Evolutionary conservation across 2,329 filamentous ascomycete species (phyloP).

Genomic region (Pseudocercospora fuligena): DNA sequence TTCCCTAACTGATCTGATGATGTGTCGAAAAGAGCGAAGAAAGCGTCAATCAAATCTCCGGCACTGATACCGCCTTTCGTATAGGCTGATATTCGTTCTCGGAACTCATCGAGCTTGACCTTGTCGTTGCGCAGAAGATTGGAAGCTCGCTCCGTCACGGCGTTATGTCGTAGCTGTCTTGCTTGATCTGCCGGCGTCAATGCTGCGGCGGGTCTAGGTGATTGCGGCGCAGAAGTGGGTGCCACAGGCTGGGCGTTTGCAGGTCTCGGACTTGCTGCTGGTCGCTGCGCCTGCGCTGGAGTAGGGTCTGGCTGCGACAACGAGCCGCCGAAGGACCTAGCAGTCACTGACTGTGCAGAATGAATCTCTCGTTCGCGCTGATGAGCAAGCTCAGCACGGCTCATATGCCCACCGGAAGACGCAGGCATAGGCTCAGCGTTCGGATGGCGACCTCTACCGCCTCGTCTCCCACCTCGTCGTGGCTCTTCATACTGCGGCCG

Average conservation of each 20-base stretch:
- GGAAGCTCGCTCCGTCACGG: conserved; percentile 83
- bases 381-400: conserved; percentile 86
- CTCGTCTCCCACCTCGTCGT: conserved; percentile 55
- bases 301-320: conserved; percentile 50
- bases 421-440: conserved; percentile 79
- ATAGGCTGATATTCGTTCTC: conserved; percentile 77
- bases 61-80: conserved; percentile 72
- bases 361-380: conserved; percentile 92
- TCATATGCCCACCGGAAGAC: conserved; percentile 78
- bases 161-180: conserved; percentile 76
- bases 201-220: conserved; percentile 40
- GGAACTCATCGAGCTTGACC: conserved; percentile 77
- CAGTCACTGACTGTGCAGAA: conserved; percentile 78
- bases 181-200: conserved; percentile 79
- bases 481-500: conserved; percentile 70
- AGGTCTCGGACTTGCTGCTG: conserved; percentile 37
- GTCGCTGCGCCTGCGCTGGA: conserved; percentile 32
- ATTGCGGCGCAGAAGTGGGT: conserved; percentile 43
- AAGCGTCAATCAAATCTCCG: conserved; percentile 78
- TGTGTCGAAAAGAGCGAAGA: conserved; percentile 84
- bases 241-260: conserved; percentile 43
- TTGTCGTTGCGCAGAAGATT: conserved; percentile 79
- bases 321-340: conserved; percentile 79
- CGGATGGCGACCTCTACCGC: conserved; percentile 77
- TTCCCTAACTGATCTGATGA: conserved; percentile 82